Conservation (phyloP, 768 basidiomycete species). For the Gloeophyllum trabeum region DNA sequence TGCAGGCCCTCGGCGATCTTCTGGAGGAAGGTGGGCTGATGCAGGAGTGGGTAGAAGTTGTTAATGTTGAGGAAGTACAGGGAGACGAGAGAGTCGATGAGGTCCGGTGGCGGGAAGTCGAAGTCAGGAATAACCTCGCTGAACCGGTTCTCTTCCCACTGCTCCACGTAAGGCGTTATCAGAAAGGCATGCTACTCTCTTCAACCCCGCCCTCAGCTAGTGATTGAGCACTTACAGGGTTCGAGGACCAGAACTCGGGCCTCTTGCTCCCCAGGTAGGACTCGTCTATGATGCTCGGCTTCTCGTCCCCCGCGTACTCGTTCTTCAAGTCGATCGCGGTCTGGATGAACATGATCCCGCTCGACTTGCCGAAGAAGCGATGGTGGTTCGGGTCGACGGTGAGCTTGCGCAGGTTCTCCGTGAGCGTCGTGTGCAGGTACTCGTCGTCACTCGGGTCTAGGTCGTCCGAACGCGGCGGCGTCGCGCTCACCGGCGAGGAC, state of each 20-base stretch:
- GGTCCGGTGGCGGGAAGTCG: constrained; percentile 21
- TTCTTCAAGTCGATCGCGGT: constrained; percentile 30
- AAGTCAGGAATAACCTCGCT: constrained; percentile 16
- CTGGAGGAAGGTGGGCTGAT: constrained; percentile 32
- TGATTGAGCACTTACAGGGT: constrained; percentile 23
- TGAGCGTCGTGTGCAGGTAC: constrained; percentile 14
- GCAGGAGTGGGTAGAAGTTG: constrained; percentile 32
- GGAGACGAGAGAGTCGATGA: constrained; percentile 31
- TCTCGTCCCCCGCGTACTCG: constrained; percentile 18
- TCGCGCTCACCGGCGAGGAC: constrained; percentile 6
- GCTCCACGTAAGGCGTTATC: background rate
- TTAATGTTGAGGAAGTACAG: constrained; percentile 35
- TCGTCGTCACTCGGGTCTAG: constrained; percentile 18
- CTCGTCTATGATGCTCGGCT: too few relatives aligned
- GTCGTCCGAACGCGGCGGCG: constrained; percentile 15
- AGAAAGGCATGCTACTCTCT: too few relatives aligned
- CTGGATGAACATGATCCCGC: constrained; percentile 28
- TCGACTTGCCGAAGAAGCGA: constrained; percentile 31
- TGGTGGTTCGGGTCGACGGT: constrained; percentile 14
- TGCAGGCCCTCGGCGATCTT: constrained; percentile 26
- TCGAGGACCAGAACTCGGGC: constrained; percentile 38
- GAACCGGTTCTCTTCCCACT: constrained; percentile 1
- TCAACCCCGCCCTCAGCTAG: background rate
- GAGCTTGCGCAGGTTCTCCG: constrained; percentile 18
- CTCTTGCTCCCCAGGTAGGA: constrained; percentile 20